Percentiles rank a stretch among this genome's conserved stretches.
Conservation (phyloP, 495 filamentous ascomycete genomes). For the Diplogelasinospora grovesii region DNA sequence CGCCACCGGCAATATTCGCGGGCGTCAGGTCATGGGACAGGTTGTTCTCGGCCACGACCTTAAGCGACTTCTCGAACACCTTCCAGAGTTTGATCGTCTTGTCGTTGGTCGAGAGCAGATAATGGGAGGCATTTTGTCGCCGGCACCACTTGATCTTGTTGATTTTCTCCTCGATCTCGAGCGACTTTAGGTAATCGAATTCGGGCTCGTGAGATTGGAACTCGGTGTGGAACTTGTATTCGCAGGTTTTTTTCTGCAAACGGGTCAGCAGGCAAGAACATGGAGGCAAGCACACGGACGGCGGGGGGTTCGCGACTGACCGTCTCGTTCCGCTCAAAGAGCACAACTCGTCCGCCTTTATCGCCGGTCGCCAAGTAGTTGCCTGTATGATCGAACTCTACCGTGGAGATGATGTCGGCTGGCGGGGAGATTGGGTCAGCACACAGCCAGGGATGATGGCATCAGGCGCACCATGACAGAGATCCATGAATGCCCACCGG, state of each 20-base stretch:
- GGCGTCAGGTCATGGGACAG: slow-evolving; percentile 90
- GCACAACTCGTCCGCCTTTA: slow-evolving; percentile 91
- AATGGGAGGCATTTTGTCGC: slow-evolving; percentile 96
- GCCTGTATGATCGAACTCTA: slow-evolving; percentile 97
- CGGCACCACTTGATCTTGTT: slow-evolving; percentile 99
- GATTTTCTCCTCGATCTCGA: slow-evolving; percentile 99
- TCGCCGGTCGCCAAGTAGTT: slow-evolving; percentile 98
- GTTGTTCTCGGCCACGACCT: slow-evolving; percentile 98
- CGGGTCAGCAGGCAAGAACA: slow-evolving; percentile 1
- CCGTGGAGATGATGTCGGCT: slow-evolving; percentile 99
- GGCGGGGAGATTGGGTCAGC: slow-evolving; percentile 22
- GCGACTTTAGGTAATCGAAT: slow-evolving; percentile 97
- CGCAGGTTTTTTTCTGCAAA: slow-evolving; percentile 95
- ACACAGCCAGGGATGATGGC: slow-evolving; percentile 3
- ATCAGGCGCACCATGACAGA: slow-evolving; percentile 1
- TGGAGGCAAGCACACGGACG: slow-evolving; percentile 1
- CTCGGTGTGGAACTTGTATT: slow-evolving; percentile 99
- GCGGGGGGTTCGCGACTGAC: slow-evolving; percentile 44
- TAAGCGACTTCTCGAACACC: slow-evolving; percentile 97
- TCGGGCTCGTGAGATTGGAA: slow-evolving; percentile 99
- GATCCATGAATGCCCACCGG: background rate
- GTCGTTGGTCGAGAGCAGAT: slow-evolving; percentile 96
- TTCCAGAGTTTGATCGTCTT: slow-evolving; percentile 99
- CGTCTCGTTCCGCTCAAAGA: slow-evolving; percentile 97
- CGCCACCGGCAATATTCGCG: slow-evolving; percentile 58